Evolutionary conservation across 345 rosid species (phyloP), one percentile per base, ranked within the genome.

Genomic region (Salix viminalis): DNA sequence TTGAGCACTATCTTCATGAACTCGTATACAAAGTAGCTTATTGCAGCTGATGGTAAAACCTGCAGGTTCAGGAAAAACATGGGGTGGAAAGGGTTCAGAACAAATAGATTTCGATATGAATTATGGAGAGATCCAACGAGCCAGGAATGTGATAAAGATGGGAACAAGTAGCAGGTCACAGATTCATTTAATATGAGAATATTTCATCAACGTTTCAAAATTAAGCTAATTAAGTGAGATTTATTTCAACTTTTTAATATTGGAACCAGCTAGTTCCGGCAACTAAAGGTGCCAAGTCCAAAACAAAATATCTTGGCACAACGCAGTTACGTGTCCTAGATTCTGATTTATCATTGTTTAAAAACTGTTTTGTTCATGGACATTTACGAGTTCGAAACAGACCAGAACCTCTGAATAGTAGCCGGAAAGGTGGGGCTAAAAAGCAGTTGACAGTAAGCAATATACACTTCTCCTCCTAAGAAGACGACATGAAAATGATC

Each of bases 21-120:
- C 78, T 95, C 97, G 44, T 92, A 91, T 50, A 92, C 88, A 9
- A 91, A 83, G 87, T 90, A 92, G 82, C 97, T 92, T 87, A 92
- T 91, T 28, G 96, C 92, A 78, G 96, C 97, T 0, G 97, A 95
- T 56, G 97, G 99, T 76, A 92, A 84, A 42, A 92, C 98, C 97
- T 94, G 92, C 32, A 84, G 69, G 39, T 46, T 60, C 37, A 71
- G 28, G 75, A 44, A 44, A 46, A 46, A 46, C 50, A 14, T 46
- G 50, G 50, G 50, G 14, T 46, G 50, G 18, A 46, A 3, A 46
- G 50, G 50, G 50, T 12, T 46, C 16, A 13, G 75, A 64, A 66
- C 7, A 34, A 6, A 73, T 37, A 56, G 8, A 76, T 76, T 69
- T 23, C 24, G 62, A 46, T 46, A 13, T 46, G 50, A 46, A 46